A percentile compares a stretch with the other conserved stretches of the same genome.
phyloP scores from a whole-genome alignment of 495 filamentous ascomycete genomes.

The Daldinia concentrica region DNA sequence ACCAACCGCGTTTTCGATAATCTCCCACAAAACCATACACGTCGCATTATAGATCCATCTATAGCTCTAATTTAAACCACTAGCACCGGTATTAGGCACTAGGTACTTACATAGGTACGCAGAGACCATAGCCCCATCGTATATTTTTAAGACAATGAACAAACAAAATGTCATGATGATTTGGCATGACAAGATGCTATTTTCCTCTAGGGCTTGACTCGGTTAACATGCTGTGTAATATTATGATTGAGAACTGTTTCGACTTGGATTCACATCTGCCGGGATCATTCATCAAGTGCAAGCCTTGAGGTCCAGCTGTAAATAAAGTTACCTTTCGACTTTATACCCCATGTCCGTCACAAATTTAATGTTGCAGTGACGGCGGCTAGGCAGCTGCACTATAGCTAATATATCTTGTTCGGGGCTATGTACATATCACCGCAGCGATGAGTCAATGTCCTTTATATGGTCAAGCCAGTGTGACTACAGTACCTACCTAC shows the following conservation, averaged over 20 bases:
- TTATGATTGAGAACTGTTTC: not conserved
- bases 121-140: not conserved
- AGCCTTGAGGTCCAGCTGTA: not conserved
- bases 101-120: not conserved
- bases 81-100: not conserved
- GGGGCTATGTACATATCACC: not conserved
- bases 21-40: not conserved
- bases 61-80: not conserved
- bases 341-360: not conserved
- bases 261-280: not conserved
- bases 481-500: not conserved
- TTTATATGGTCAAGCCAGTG: not conserved
- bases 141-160: not conserved
- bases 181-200: not conserved
- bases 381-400: not conserved
- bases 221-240: not conserved
- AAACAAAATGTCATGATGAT: not conserved
- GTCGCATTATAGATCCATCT: not conserved
- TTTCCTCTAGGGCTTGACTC: not conserved
- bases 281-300: not conserved
- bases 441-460: not conserved
- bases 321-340: not conserved
- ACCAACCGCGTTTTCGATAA: not conserved
- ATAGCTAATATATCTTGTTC: not conserved
- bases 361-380: not conserved